These are phyloP conservation scores for Neonectria faginata DNA, from an alignment of 2,329 filamentous ascomycete genomes.

Conservation along the genomic window DNA sequence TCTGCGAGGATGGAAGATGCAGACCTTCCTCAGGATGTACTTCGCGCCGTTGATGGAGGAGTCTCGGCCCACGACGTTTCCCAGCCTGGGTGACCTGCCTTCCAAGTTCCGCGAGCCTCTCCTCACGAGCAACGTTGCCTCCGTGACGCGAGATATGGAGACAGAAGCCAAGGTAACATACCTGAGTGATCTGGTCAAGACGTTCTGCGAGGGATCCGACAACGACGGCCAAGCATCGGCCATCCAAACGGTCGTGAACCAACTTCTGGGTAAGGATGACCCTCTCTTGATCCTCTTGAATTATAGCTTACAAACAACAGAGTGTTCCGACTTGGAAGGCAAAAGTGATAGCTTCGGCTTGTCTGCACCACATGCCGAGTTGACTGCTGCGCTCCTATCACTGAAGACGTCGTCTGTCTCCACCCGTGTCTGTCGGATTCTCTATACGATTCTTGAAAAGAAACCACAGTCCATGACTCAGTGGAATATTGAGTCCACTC, in stretches of 20 bases:
- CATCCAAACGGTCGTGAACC: slow-evolving; percentile 56
- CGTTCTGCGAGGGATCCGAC: slow-evolving; percentile 46
- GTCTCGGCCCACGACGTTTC: slow-evolving; percentile 51
- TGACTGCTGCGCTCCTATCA: slow-evolving; percentile 51
- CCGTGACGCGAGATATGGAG: slow-evolving; percentile 50
- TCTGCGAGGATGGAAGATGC: slow-evolving; percentile 59
- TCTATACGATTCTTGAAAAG: slow-evolving; percentile 62
- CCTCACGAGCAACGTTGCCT: slow-evolving; percentile 48
- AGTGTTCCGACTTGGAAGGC: slow-evolving; percentile 45
- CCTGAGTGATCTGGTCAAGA: slow-evolving; percentile 52
- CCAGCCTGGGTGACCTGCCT: slow-evolving; percentile 46
- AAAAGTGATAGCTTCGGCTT: slow-evolving; percentile 52
- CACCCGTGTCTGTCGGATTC: slow-evolving; percentile 54
- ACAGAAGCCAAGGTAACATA: slow-evolving; percentile 52
- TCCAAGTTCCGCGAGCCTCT: slow-evolving; percentile 47
- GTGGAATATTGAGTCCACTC: slow-evolving; percentile 67
- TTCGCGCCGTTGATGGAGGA: slow-evolving; percentile 49
- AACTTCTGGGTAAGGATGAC: slow-evolving; percentile 52
- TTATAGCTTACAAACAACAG: slow-evolving; percentile 41
- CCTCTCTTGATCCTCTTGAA: neutral
- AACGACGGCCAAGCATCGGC: slow-evolving; percentile 58
- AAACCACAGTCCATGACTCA: slow-evolving; percentile 64
- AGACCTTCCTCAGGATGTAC: slow-evolving; percentile 56
- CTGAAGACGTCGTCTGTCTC: slow-evolving; percentile 50
- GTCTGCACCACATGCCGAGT: slow-evolving; percentile 55